Percentiles rank a stretch among this genome's conserved stretches.
Conservation (phyloP, 192 early-diverging fungal genomes). For the Coemansia sp. region DNA sequence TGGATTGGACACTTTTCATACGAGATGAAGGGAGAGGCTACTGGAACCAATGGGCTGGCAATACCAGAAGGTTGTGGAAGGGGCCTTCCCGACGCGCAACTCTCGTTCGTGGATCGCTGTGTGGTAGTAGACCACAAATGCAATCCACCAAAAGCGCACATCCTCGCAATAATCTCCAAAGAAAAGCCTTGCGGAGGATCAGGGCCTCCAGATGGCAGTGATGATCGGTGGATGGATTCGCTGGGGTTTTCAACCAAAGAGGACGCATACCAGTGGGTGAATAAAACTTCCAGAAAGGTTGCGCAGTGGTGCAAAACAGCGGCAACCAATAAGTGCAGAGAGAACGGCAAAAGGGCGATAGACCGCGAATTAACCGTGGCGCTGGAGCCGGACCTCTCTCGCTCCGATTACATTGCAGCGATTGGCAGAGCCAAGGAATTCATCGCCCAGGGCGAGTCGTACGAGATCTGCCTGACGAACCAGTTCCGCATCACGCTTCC, state of each 20-base stretch:
- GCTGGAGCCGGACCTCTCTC: constrained; percentile 16
- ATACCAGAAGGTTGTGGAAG: background rate
- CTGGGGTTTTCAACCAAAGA: constrained; percentile 16
- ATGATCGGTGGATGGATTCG: constrained; percentile 7
- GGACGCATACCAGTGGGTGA: constrained; percentile 21
- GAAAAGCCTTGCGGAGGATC: no score
- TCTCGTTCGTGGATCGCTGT: constrained; percentile 76
- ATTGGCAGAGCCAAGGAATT: constrained; percentile 57
- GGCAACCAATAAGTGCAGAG: background rate
- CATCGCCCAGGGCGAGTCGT: constrained; percentile 89
- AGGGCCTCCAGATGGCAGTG: background rate
- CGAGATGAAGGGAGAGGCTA: constrained; percentile 83
- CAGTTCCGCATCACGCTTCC: constrained; percentile 59
- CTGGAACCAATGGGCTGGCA: background rate
- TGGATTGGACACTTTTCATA: constrained; percentile 92
- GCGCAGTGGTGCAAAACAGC: background rate
- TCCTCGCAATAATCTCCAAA: constrained; percentile 22
- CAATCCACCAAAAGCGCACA: constrained; percentile 14
- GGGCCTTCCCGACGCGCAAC: constrained; percentile 70
- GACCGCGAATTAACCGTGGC: background rate
- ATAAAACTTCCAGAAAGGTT: background rate
- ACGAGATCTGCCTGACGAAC: constrained; percentile 93
- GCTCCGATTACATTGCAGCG: constrained; percentile 56
- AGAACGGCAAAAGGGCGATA: background rate
- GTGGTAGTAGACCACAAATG: constrained; percentile 70